These are phyloP conservation scores for Saksenaea vasiformis DNA, from an alignment of 371 early-diverging fungal genomes.

Conservation along the genomic window DNA sequence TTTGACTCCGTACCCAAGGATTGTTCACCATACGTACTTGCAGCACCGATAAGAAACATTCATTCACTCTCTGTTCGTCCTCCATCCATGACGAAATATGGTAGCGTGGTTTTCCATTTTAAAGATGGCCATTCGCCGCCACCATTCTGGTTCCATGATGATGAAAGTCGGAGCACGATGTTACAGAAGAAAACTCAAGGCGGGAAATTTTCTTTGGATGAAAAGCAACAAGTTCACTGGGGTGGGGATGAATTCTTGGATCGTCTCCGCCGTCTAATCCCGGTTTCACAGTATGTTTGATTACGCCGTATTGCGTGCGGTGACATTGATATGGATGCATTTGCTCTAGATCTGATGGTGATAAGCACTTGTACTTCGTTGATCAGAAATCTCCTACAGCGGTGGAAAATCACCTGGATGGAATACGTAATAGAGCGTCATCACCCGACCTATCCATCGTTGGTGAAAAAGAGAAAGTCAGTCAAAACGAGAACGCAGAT, in stretches of 20 bases:
- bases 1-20: constrained; percentile 14
- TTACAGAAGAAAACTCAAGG: constrained; percentile 48
- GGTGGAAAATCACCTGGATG: background rate
- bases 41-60: constrained; percentile 25
- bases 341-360: constrained; percentile 21
- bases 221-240: constrained; percentile 32
- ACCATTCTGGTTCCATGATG: constrained; percentile 53
- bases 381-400: background rate
- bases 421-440: background rate
- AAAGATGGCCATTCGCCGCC: constrained; percentile 39
- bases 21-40: constrained; percentile 37
- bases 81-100: constrained; percentile 51
- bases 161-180: constrained; percentile 51
- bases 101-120: constrained; percentile 44
- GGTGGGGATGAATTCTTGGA: constrained; percentile 54
- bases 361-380: constrained; percentile 19
- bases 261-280: constrained; percentile 26
- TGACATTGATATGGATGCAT: background rate
- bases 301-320: background rate
- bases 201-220: constrained; percentile 27
- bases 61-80: constrained; percentile 40
- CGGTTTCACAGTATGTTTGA: constrained; percentile 26
- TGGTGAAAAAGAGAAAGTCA: background rate
- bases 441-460: background rate
- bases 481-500: background rate